Conservation (phyloP, 805 yeast genomes). For the Saccharomycopsis babjevae region DNA sequence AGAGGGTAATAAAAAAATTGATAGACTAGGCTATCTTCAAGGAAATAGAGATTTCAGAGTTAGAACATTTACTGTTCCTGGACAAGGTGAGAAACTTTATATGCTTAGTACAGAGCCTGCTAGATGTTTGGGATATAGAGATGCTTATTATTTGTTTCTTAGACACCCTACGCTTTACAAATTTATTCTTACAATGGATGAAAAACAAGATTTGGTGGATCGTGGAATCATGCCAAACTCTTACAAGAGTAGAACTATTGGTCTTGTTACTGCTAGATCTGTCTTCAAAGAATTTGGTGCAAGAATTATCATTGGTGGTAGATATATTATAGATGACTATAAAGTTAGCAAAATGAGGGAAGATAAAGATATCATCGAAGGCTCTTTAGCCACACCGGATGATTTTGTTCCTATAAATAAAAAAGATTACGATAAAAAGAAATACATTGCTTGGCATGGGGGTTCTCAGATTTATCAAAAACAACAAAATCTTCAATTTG, state of each 20-base stretch:
- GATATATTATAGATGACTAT: constrained; percentile 76
- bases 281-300: constrained; percentile 92
- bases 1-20: constrained; percentile 53
- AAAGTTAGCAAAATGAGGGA: constrained; percentile 46
- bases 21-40: constrained; percentile 41
- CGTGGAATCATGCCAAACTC: constrained; percentile 79
- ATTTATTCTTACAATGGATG: constrained; percentile 64
- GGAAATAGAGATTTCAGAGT: constrained; percentile 62
- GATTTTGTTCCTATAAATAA: constrained; percentile 36
- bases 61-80: constrained; percentile 51
- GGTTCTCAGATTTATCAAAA: constrained; percentile 32
- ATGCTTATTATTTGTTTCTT: constrained; percentile 65
- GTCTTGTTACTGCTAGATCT: constrained; percentile 84
- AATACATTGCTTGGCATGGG: constrained; percentile 41
- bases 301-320: constrained; percentile 69
- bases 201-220: constrained; percentile 73
- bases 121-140: constrained; percentile 83
- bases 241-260: constrained; percentile 83
- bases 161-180: constrained; percentile 68
- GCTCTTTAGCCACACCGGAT: constrained; percentile 56
- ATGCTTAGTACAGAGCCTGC: constrained; percentile 97
- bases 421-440: constrained; percentile 33
- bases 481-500: constrained; percentile 16
- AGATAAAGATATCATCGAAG: constrained; percentile 46
- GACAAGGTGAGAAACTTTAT: constrained; percentile 58